Percentiles rank a stretch among this genome's conserved stretches.
Conservation (phyloP, 2,329 filamentous ascomycete genomes). For the Trichoderma cornu-damae region DNA sequence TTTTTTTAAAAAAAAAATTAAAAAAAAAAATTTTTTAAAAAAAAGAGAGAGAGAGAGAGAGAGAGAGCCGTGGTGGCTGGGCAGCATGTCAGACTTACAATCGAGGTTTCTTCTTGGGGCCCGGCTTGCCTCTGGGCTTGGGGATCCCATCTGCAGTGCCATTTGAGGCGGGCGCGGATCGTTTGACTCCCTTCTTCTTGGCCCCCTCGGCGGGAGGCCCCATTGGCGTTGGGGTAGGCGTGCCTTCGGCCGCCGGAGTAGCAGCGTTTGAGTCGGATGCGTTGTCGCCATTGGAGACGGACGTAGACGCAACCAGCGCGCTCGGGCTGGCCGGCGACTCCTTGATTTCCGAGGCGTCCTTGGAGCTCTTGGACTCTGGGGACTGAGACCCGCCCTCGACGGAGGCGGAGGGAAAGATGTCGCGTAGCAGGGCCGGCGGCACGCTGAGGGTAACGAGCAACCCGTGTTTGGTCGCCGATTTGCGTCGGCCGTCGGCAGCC, state of each 20-base stretch:
- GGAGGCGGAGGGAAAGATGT: slow-evolving; percentile 42
- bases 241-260: slow-evolving; percentile 53
- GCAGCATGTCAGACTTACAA: slow-evolving; percentile 59
- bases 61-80: slow-evolving; percentile 9
- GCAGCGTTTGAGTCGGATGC: slow-evolving; percentile 56
- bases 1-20: no score
- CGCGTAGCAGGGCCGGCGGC: slow-evolving; percentile 45
- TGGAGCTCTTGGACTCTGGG: slow-evolving; percentile 29
- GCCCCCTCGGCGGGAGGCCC: slow-evolving; percentile 55
- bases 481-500: slow-evolving; percentile 34
- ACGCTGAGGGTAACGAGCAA: slow-evolving; percentile 51
- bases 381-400: slow-evolving; percentile 42
- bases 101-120: slow-evolving; percentile 93
- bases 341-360: slow-evolving; percentile 35
- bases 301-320: slow-evolving; percentile 31
- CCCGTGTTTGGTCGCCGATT: slow-evolving; percentile 34
- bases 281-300: slow-evolving; percentile 49
- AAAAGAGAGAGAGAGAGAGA: no score
- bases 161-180: slow-evolving; percentile 61
- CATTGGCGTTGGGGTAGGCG: slow-evolving; percentile 53
- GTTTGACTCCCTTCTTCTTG: slow-evolving; percentile 73
- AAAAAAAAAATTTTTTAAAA: no score
- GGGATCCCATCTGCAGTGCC: slow-evolving; percentile 55
- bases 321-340: slow-evolving; percentile 43
- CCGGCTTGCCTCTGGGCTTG: slow-evolving; percentile 80